Evolutionary conservation across 352 stramenopile species (phyloP), one percentile per base, ranked within the genome.

Genomic region (Globisporangium ultimum): DNA sequence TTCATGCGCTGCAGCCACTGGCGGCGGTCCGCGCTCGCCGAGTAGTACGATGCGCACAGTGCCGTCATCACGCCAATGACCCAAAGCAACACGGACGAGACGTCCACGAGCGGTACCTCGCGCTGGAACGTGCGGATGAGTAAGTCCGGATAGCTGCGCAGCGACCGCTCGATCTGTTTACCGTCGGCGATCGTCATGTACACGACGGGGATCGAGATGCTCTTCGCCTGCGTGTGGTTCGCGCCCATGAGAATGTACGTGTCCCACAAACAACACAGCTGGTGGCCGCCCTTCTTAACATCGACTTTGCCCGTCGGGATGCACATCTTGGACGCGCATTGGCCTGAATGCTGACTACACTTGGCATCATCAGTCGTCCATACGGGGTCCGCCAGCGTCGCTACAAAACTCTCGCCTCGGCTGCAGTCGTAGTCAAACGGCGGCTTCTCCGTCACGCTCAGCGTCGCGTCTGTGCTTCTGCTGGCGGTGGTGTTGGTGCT

Each of bases 231-330:
- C 8, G 76, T 77, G 22, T 53, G 61, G 58, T 91, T 91, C 20
- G 66, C 75, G 28, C 84, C 84, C 79, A 93, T 90, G 62, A 91
- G 74, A 45, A 93, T 64, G 42, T 82, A 72, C 24, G 80, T 93
- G 60, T 93, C 81, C 79, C 79, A 90, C 59, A 91, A 70, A 59
- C 79, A 93, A 68, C 84, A 93, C 1, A 91, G 58, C 48, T 93
- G 77, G 51, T 86, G 67, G 17, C 60, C 60, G 9, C 54, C 61
- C 13, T 53, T 41, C 0, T 62, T 18, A 2, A 62, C 34, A 22
- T 66, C 61, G 0, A 72, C 49, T n/a, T 55, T 40, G 1, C 76
- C 83, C 21, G 83, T 93, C 18, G 81, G 62, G 18, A 93, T 71
- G 60, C 83, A 93, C 32, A 72, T 78, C 12, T 63, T 62, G 3